Evolutionary conservation across 805 yeast genomes (phyloP), one percentile per base, ranked within the genome.

Genomic region (Ogataea henricii): DNA sequence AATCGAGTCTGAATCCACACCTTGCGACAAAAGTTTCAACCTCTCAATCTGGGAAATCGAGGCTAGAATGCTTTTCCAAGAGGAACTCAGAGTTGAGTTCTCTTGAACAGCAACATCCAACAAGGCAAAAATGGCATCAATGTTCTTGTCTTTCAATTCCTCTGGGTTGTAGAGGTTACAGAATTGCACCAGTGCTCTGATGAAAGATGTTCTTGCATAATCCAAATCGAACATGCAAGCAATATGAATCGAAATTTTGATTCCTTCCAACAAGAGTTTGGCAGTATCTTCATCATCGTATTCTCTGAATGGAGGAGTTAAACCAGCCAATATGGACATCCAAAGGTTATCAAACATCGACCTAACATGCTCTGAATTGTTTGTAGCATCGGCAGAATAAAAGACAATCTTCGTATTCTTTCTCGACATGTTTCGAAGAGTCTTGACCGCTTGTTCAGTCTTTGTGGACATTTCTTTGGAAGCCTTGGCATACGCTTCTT

Each of bases 281-380:
- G 87, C 78, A 9, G 86, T 77, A 46, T 84, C 89, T 17, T 75
- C 77, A 56, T 88, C 94, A 56, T 87, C 90, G 53, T 85, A 83
- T 46, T 89, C 97, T 62, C 86, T 89, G 72, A 91, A 90, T 5
- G 97, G 96, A 3, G 95, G 92, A 0, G 97, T 90, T 42, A 94
- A 74, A 0, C 96, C 97, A 6, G 98, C 98, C 55, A 94, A 74
- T 40, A 94, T 80, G 0, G 97, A 89, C 97, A 95, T 91, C 99
- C 99, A 94, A 37, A 87, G 71, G 14, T 89, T 89, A 59, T 92
- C 97, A 69, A 94, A 92, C 62, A 95, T 88, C 1, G 97, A 91
- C 63, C 80, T 85, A 13, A 92, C 96, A 63, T 92, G 97, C 57
- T 89, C 95, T 13, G 87, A 80, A 60, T 87, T 92, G 29, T 54